Base-by-base conservation (phyloP, 2,329 filamentous ascomycete species). In the Cercospora sp. region DNA sequence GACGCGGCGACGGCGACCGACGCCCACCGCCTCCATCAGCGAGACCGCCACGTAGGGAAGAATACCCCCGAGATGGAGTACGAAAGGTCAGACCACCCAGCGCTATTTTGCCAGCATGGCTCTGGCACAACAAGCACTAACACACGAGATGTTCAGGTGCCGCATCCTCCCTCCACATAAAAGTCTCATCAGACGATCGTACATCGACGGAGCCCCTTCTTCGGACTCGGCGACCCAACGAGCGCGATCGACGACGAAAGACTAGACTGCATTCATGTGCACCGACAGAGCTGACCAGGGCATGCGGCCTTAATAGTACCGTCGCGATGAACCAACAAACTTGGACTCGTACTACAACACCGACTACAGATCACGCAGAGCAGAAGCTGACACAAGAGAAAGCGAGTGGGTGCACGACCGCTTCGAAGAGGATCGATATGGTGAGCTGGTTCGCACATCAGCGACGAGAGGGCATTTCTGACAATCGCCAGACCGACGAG, bases 371-470 rank as follows among this genome's bases (percentile, higher is more conserved):
- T 45, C 49, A 66, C 59, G 57, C 59, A 64, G 40, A 63, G 63
- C 26, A 63, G n/a, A 67, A 65, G 66, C 70, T 75, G 71, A 76
- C 55, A 34, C 45, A 64, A 69, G 37, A 60, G 51, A 71, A 58
- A 92, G 92, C 77, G 93, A 97, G 84, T 97, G 94, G 94, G 92
- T 97, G 74, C 94, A 97, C 59, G 77, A 79, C 45, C 77, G 78
- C 51, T 79, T 77, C 70, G 76, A 77, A 63, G 76, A 77, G 63
- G 74, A 77, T 61, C 72, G 74, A 57, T 73, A 74, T 67, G 74
- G 70, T 71, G 45, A 61, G 63, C n/a, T 30, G 18, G 5, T 34
- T 4, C 28, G 21, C 13, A 3, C 4, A n/a, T 30, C 34, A 61
- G 4, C 37, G 1, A 9, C 16, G 16, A 37, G 8, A 64, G 30